Conservation (phyloP, 176 grass and related monocot genomes). For the Elymus sibiricus region DNA sequence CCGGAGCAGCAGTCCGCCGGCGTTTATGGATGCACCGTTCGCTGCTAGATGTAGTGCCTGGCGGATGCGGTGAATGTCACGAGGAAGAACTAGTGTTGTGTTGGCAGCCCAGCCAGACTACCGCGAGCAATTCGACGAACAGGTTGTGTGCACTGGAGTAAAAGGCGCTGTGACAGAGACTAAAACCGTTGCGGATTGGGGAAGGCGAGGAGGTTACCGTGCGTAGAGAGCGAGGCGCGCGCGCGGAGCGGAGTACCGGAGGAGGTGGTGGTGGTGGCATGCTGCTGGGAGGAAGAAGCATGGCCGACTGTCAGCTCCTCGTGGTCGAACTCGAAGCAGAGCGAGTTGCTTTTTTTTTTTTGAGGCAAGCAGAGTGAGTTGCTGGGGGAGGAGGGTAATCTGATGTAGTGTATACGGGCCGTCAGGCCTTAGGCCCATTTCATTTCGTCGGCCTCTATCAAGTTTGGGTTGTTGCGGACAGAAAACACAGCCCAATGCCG, state of each 20-base stretch:
- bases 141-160: not conserved
- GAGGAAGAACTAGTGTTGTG: not conserved
- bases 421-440: too few species aligned
- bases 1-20: not conserved
- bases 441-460: too few species aligned
- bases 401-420: too few species aligned
- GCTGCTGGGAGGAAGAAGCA: not conserved
- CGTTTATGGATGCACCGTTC: too few species aligned
- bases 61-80: not conserved
- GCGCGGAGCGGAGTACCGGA: not conserved
- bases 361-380: too few species aligned
- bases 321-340: too few species aligned
- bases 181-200: not conserved
- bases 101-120: not conserved
- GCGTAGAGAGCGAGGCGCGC: not conserved
- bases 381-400: too few species aligned
- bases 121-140: constrained; percentile 26
- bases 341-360: too few species aligned
- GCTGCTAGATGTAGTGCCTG: too few species aligned
- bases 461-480: too few species aligned
- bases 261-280: not conserved
- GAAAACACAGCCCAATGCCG: too few species aligned
- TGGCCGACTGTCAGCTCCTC: too few species aligned
- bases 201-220: not conserved
- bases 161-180: not conserved